A percentile compares a stretch with the other conserved stretches of the same genome.
Conservation (phyloP, 164 flowering plant species). For the Santalum album region DNA sequence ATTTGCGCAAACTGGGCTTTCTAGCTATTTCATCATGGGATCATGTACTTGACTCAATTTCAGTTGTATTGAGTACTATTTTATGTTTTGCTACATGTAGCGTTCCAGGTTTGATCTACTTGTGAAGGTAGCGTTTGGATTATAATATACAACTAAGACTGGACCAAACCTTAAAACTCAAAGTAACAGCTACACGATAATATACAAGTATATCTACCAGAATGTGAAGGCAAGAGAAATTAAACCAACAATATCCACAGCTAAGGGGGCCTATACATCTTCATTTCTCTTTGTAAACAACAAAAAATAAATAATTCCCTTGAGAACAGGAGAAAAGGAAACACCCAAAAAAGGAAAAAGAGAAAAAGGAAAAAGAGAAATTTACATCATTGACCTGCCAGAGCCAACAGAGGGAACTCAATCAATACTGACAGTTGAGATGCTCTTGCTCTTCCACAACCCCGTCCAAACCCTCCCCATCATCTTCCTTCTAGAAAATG, state of each 20-base stretch:
- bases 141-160: no score
- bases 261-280: slow-evolving; percentile 36
- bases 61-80: no score
- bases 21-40: no score
- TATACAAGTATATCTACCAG: slow-evolving; percentile 5
- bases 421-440: slow-evolving; percentile 51
- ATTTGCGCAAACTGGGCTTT: no score
- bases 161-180: no score
- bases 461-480: slow-evolving; percentile 44
- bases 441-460: slow-evolving; percentile 64
- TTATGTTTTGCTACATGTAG: no score
- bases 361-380: slow-evolving; percentile 16
- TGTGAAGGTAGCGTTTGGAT: no score
- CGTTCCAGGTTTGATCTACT: no score
- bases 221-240: not conserved
- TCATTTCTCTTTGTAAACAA: slow-evolving; percentile 29
- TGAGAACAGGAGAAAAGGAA: slow-evolving; percentile 7
- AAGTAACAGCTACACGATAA: not conserved
- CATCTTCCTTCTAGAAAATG: slow-evolving; percentile 34
- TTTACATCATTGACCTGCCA: slow-evolving; percentile 29
- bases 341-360: no score
- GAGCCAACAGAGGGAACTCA: slow-evolving; percentile 4
- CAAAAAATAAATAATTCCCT: slow-evolving; percentile 16
- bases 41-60: no score
- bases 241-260: slow-evolving; percentile 9